Evolutionary conservation across 2,329 filamentous ascomycete genomes (phyloP).

Genomic region (Paecilomyces dactylethromorphus): DNA sequence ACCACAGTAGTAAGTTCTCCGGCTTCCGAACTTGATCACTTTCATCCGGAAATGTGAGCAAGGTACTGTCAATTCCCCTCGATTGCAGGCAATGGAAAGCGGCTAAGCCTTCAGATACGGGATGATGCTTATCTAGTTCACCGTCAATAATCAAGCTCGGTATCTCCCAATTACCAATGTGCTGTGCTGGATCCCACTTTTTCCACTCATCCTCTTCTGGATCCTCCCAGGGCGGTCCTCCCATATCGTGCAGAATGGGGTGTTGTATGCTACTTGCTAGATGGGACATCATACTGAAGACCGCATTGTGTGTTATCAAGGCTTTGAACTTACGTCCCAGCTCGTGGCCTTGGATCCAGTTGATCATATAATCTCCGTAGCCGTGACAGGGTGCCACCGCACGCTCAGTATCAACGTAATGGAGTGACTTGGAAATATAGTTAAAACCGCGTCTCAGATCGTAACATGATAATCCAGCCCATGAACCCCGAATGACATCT

Average conservation of each 20-base stretch:
- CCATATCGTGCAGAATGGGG: slow-evolving; percentile 48
- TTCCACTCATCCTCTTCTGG: slow-evolving; percentile 31
- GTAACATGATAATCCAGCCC: slow-evolving; percentile 69
- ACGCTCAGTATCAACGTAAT: slow-evolving; percentile 31
- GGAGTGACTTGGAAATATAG: slow-evolving; percentile 47
- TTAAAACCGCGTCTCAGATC: slow-evolving; percentile 76
- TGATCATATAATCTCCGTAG: slow-evolving; percentile 43
- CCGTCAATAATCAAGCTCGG: slow-evolving; percentile 81
- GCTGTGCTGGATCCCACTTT: slow-evolving; percentile 35
- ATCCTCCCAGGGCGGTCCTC: slow-evolving; percentile 64
- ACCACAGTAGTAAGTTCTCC: slow-evolving; percentile 86
- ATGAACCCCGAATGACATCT: slow-evolving; percentile 70
- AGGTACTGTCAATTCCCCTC: slow-evolving; percentile 64
- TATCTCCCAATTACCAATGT: slow-evolving; percentile 65
- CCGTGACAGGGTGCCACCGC: slow-evolving; percentile 36
- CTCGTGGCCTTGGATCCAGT: slow-evolving; percentile 86
- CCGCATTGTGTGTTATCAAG: slow-evolving; percentile 80
- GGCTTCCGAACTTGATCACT: slow-evolving; percentile 72
- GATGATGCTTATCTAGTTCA: slow-evolving; percentile 77
- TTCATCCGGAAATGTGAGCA: slow-evolving; percentile 73
- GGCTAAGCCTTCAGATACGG: slow-evolving; percentile 70
- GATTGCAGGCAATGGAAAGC: slow-evolving; percentile 77
- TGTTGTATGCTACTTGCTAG: slow-evolving; percentile 29
- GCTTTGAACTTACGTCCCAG: slow-evolving; percentile 81
- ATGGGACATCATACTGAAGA: slow-evolving; percentile 54